Conservation (phyloP, 2,329 filamentous ascomycete species). For the Fusarium torreyae region DNA sequence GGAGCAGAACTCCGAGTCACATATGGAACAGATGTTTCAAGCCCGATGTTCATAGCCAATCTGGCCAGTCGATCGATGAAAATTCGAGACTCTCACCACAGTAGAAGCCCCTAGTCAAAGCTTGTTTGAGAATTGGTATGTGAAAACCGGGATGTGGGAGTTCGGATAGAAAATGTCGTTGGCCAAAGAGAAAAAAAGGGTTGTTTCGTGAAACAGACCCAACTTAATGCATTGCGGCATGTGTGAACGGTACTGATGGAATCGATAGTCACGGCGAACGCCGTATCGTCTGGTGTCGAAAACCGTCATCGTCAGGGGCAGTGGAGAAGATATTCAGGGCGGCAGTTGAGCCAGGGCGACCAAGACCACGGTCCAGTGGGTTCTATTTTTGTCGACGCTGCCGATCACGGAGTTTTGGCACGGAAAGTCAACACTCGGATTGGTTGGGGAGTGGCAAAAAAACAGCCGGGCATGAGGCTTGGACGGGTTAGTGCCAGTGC, state of each 20-base stretch:
- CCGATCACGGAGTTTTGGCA: constrained; percentile 25
- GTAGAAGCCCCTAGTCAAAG: constrained; percentile 24
- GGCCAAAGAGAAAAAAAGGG: constrained; percentile 4
- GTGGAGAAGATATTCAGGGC: constrained; percentile 47
- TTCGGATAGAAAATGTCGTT: not conserved
- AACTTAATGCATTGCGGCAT: constrained; percentile 28
- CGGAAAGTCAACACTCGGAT: not conserved
- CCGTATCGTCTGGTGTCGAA: constrained; percentile 23
- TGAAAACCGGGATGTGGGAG: constrained; percentile 28
- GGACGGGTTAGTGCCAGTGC: constrained; percentile 3
- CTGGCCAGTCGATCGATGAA: constrained; percentile 23
- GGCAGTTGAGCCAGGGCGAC: constrained; percentile 27
- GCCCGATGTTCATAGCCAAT: constrained; percentile 4
- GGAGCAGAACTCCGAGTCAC: constrained; percentile 4
- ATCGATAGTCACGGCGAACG: constrained; percentile 20
- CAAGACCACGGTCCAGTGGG: constrained; percentile 4
- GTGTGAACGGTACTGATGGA: constrained; percentile 18
- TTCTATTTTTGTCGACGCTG: constrained; percentile 45
- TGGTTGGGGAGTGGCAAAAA: constrained; percentile 38
- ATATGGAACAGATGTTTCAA: constrained; percentile 30
- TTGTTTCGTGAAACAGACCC: constrained; percentile 38
- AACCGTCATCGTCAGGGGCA: constrained; percentile 45
- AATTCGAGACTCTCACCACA: constrained; percentile 29
- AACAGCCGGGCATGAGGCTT: constrained; percentile 29
- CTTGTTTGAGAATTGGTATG: constrained; percentile 28